Conservation (phyloP, 2,329 filamentous ascomycete species). For the Kalmusia sp. region DNA sequence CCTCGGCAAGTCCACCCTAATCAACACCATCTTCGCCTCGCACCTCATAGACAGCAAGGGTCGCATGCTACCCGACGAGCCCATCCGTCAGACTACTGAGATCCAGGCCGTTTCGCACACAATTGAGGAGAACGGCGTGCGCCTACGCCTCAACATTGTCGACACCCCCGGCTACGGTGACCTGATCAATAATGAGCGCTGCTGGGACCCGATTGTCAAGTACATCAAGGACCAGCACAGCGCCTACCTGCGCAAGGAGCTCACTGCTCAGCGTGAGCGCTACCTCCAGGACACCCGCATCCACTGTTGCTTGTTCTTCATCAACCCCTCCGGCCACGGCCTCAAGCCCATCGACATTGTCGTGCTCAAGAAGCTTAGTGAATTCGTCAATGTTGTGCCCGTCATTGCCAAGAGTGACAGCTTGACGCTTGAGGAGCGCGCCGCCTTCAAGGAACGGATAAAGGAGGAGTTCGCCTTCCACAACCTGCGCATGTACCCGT, state of each 20-base stretch:
- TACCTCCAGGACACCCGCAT: constrained; percentile 99
- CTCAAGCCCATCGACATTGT: constrained; percentile 99
- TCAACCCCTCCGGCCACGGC: constrained; percentile 96
- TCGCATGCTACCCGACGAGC: constrained; percentile 88
- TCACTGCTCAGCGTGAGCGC: constrained; percentile 97
- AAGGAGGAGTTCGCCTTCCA: constrained; percentile 99
- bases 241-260: constrained; percentile 98
- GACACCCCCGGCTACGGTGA: constrained; percentile 98
- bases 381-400: constrained; percentile 98
- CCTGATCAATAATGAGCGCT: constrained; percentile 99
- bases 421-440: constrained; percentile 92
- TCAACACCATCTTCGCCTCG: constrained; percentile 99
- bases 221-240: constrained; percentile 99
- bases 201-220: constrained; percentile 99
- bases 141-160: constrained; percentile 96
- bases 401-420: constrained; percentile 99
- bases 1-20: constrained; percentile 97
- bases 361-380: constrained; percentile 98
- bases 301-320: constrained; percentile 99
- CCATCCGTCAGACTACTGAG: constrained; percentile 93
- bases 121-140: constrained; percentile 99
- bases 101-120: constrained; percentile 98
- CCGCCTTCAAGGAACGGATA: constrained; percentile 95
- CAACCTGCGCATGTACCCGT: constrained; percentile 99
- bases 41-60: constrained; percentile 99